Percentiles rank a stretch among this genome's conserved stretches.
phyloP scores from a whole-genome alignment of 176 grass and related monocot genomes.

The Panicum miliaceum region DNA sequence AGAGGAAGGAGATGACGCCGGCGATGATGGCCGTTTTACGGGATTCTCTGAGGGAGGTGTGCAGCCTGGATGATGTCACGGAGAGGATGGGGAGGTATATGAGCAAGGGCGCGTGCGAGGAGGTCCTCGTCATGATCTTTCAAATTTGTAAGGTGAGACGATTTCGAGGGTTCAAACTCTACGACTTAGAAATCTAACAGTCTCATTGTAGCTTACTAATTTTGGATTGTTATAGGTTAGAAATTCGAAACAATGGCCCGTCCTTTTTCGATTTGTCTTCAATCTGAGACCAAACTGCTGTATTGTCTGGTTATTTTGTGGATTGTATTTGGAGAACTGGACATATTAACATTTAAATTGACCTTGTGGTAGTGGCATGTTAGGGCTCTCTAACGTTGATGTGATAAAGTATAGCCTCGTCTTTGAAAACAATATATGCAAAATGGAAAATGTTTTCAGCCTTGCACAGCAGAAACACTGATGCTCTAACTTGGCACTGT shows the following conservation, averaged over 20 bases:
- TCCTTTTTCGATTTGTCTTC: neutral
- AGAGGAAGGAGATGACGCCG: conserved; percentile 36
- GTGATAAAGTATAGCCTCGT: neutral
- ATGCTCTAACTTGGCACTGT: neutral
- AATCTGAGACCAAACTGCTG: neutral
- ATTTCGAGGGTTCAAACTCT: neutral
- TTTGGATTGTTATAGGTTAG: neutral
- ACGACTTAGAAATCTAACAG: neutral
- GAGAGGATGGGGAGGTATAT: conserved; percentile 59
- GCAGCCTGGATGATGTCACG: conserved; percentile 61
- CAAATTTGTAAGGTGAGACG: conserved; percentile 60
- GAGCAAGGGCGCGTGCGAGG: conserved; percentile 50
- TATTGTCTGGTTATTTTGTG: neutral
- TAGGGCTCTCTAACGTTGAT: conserved; percentile 1
- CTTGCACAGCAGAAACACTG: neutral
- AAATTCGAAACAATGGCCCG: too few relatives aligned
- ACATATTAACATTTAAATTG: neutral
- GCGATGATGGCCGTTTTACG: conserved; percentile 39
- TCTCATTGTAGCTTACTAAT: neutral
- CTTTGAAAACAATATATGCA: conserved; percentile 1
- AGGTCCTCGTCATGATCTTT: conserved; percentile 68
- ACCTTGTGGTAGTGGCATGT: neutral
- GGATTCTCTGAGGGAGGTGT: conserved; percentile 58
- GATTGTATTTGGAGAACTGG: conserved; percentile 3
- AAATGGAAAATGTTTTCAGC: neutral